Percentiles rank a stretch among this genome's conserved stretches.
Evolutionary conservation across 2,329 filamentous ascomycete species (phyloP).

Genomic region (Aspergillus neotritici): DNA sequence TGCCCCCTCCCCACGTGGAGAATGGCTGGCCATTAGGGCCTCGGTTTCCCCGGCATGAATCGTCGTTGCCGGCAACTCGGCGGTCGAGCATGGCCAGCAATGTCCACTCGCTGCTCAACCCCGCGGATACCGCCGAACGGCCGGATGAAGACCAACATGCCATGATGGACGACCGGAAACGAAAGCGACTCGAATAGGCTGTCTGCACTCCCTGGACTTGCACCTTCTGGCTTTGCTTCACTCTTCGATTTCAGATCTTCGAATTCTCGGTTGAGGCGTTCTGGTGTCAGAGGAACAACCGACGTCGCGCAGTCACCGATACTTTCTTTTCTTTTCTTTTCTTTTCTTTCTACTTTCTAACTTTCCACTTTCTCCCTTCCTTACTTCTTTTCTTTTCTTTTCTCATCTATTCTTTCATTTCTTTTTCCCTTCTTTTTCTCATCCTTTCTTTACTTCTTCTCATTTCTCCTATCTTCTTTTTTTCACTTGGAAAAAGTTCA

Average conservation of each 20-base stretch:
- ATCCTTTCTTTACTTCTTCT: no score
- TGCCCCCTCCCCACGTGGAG: constrained; percentile 47
- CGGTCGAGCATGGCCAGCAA: constrained; percentile 68
- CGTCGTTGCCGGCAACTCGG: constrained; percentile 54
- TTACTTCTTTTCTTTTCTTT: no score
- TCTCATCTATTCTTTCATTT: not conserved
- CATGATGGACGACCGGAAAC: constrained; percentile 55
- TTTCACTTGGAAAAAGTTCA: no score
- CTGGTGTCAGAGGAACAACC: no score
- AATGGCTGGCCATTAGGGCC: constrained; percentile 52
- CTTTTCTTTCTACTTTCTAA: not conserved
- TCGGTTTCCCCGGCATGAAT: constrained; percentile 35
- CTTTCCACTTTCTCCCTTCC: no score
- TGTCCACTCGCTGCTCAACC: constrained; percentile 62
- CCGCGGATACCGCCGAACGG: constrained; percentile 61
- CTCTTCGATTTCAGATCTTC: not conserved
- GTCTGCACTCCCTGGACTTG: no score
- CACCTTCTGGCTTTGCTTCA: not conserved
- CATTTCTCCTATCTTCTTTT: no score
- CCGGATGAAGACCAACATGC: constrained; percentile 57
- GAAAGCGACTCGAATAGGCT: constrained; percentile 52
- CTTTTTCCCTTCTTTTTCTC: not conserved
- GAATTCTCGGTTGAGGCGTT: no score
- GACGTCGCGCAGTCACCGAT: no score
- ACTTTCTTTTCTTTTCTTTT: constrained; percentile 1